Evolutionary conservation across 2,329 filamentous ascomycete genomes (phyloP), one percentile per base, ranked within the genome.

Genomic region (Colletotrichum echinochloae): DNA sequence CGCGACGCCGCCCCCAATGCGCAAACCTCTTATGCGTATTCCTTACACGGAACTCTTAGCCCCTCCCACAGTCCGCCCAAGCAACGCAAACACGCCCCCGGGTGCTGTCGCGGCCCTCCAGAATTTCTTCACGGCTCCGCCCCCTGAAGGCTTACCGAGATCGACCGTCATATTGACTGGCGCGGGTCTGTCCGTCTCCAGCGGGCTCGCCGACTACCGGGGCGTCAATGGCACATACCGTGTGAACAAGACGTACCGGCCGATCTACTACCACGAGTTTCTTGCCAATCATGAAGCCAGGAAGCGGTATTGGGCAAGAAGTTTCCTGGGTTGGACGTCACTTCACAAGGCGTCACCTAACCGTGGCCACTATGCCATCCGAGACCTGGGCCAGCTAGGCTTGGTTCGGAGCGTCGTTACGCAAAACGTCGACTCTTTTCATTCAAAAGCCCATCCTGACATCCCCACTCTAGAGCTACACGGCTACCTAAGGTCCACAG

Each of bases 341-440:
- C 83, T 98, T 74, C 84, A 92, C 77, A 91, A 89, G 72, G 93
- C 94, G n/a, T 84, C 83, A 68, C 95, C 95, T 16, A 98, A 98
- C 77, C 83, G 84, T 3, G 91, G 90, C 2, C 96, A 99, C 82
- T 86, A 88, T 78, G 94, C 95, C 2, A 88, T 98, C 66, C 86
- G 88, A 62, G 87, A 91, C 73, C 83, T 98, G 44, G 92, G 89
- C 3, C 81, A 87, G 5, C 83, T 96, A 74, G 95, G 94, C 2
- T 81, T 94, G 60, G 84, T 98, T 51, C 88, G 87, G 67, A 89
- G 85, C 63, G 93, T 98, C 70, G 90, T 99, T 74, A 98, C 96
- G 49, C 96, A 99, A 79, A 98, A 98, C 78, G 96, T 99, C 61
- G 96, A 99, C 82, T 97, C 94, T 2, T 97, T 99, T 79, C 96